Base-by-base conservation (phyloP, 176 grass and related monocot genomes). In the Hordeum vulgare region DNA sequence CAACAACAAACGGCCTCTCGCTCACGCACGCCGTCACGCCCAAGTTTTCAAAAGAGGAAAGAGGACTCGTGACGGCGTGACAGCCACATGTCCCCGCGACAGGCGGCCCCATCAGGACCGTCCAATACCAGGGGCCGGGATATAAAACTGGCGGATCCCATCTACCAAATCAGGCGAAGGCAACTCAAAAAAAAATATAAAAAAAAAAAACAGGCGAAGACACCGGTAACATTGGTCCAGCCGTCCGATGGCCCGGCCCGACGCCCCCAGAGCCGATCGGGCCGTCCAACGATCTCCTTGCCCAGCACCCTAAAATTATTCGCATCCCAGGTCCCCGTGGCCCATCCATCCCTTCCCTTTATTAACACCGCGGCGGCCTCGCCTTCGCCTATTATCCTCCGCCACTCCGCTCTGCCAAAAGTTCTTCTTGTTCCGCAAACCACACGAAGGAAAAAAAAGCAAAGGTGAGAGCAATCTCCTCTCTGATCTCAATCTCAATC, bases 311-410 rank as follows among this genome's bases (percentile, higher is more conserved):
- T 31, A 21, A 61, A 63, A 62, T 71, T 71, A 6, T 29, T 64
- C 4, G 0, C 17, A 7, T 27, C 13, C 44, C 37, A 13, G 28
- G 36, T 18, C 62, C n/a, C 39, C 53, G 9, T 70, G 75, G 58
- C 41, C 24, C 21, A 0, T 9, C 18, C 39, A 23, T 2, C 42
- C 79, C 74, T 74, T 26, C 4, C 47, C 79, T 66, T 74, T 74
- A 78, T 86, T 90, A 78, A 83, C 66, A 86, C 11, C 58, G n/a
- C 77, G 42, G 33, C 37, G 14, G 41, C 25, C 14, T 15, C 6
- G 49, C 79, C 44, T 63, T 3, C 24, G 74, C 37, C 24, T 20
- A 5, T 20, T 36, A 18, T 17, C 68, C 27, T 39, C 56, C 33
- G 17, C 29, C 25, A 51, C 14, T 17, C 69, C 29, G 71, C 62